Evolutionary conservation across 1,139 yeast species (phyloP).

Genomic region (Hansenula lynferdii): DNA sequence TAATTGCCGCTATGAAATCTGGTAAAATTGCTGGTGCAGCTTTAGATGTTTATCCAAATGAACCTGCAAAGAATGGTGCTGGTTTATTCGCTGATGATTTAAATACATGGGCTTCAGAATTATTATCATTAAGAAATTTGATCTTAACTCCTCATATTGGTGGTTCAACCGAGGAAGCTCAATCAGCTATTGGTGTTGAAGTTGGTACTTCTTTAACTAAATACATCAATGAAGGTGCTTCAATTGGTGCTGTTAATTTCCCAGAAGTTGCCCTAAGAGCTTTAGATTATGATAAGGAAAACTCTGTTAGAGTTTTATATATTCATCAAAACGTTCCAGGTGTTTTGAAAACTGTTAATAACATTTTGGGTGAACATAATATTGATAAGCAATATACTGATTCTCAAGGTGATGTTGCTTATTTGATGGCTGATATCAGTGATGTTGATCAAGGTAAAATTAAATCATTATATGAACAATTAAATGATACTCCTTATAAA

Average conservation of each 20-base stretch:
- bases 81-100: slow-evolving; percentile 65
- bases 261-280: slow-evolving; percentile 96
- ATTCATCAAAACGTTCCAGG: slow-evolving; percentile 99
- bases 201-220: slow-evolving; percentile 83
- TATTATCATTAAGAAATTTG: slow-evolving; percentile 78
- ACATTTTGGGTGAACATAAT: slow-evolving; percentile 90
- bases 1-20: slow-evolving; percentile 84
- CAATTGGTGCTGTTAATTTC: slow-evolving; percentile 98
- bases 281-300: slow-evolving; percentile 80
- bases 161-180: slow-evolving; percentile 99
- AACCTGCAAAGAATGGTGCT: slow-evolving; percentile 96
- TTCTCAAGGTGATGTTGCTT: slow-evolving; percentile 93
- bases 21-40: slow-evolving; percentile 99
- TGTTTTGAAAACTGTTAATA: slow-evolving; percentile 95
- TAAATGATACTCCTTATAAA: slow-evolving; percentile 87
- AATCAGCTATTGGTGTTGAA: slow-evolving; percentile 95
- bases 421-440: slow-evolving; percentile 95
- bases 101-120: slow-evolving; percentile 82
- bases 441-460: slow-evolving; percentile 81
- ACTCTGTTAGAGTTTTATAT: slow-evolving; percentile 89
- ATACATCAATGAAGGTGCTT: slow-evolving; percentile 93
- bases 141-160: slow-evolving; percentile 98
- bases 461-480: slow-evolving; percentile 76
- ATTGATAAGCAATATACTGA: slow-evolving; percentile 98
- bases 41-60: slow-evolving; percentile 93